A percentile compares a stretch with the other conserved stretches of the same genome.
These are phyloP conservation scores for Scheffersomyces insectosa DNA, from an alignment of 1,139 yeast species.

Conservation along the genomic window DNA sequence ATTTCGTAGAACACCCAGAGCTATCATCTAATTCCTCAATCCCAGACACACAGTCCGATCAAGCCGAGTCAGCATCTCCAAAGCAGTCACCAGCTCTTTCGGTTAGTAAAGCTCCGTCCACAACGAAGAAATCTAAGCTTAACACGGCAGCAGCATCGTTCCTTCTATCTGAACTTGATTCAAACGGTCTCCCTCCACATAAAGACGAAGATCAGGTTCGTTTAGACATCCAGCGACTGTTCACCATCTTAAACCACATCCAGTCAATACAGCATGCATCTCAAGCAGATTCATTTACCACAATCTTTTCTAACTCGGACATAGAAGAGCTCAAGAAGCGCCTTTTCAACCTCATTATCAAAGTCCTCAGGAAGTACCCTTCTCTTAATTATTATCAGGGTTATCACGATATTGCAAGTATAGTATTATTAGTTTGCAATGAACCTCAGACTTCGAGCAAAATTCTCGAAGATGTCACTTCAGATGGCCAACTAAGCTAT, in stretches of 20 bases:
- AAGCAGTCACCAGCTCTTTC: too few relatives aligned
- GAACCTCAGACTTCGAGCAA: slow-evolving; percentile 14
- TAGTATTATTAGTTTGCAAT: slow-evolving; percentile 57
- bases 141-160: slow-evolving; percentile 6
- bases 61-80: too few relatives aligned
- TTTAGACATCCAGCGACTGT: slow-evolving; percentile 76
- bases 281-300: slow-evolving; percentile 31
- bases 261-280: slow-evolving; percentile 21
- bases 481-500: slow-evolving; percentile 3
- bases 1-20: too few relatives aligned
- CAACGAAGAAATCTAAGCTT: slow-evolving; percentile 4
- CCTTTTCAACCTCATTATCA: slow-evolving; percentile 50
- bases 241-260: slow-evolving; percentile 42
- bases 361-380: slow-evolving; percentile 62
- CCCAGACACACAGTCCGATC: not conserved
- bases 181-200: slow-evolving; percentile 46
- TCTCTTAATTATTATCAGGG: slow-evolving; percentile 83
- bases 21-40: not conserved
- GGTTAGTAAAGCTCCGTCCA: not conserved
- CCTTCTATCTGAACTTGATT: slow-evolving; percentile 23
- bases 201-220: slow-evolving; percentile 77
- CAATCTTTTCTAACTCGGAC: slow-evolving; percentile 35
- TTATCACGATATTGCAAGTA: slow-evolving; percentile 80
- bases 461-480: slow-evolving; percentile 3
- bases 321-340: slow-evolving; percentile 36